phyloP scores from a whole-genome alignment of 2,329 filamentous ascomycete genomes.

The Calonectria montana region DNA sequence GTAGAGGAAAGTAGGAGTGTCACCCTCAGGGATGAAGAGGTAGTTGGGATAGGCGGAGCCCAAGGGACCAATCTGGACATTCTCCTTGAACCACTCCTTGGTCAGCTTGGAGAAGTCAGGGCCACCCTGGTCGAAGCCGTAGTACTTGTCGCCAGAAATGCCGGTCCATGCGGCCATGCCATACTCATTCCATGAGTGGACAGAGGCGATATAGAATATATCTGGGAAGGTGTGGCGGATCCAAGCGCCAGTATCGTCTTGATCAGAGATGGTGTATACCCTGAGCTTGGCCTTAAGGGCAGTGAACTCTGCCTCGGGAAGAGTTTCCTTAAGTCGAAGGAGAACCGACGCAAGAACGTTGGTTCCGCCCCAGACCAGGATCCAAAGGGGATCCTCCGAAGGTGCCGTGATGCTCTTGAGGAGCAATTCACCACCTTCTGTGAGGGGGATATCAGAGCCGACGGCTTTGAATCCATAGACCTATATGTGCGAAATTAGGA shows the following conservation, averaged over 20 bases:
- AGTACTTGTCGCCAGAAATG: constrained; percentile 57
- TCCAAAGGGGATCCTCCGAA: constrained; percentile 57
- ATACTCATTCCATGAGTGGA: constrained; percentile 69
- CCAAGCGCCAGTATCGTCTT: constrained; percentile 68
- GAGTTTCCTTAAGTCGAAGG: constrained; percentile 46
- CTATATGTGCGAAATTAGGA: constrained; percentile 23
- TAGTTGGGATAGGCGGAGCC: constrained; percentile 59
- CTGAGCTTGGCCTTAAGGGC: constrained; percentile 55
- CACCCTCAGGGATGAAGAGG: constrained; percentile 64
- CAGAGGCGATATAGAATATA: constrained; percentile 65
- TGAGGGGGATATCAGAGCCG: constrained; percentile 44
- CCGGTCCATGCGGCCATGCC: constrained; percentile 65
- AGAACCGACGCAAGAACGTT: constrained; percentile 64
- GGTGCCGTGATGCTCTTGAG: constrained; percentile 42
- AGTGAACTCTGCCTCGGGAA: constrained; percentile 45
- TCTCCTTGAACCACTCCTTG: constrained; percentile 62
- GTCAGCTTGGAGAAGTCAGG: constrained; percentile 60
- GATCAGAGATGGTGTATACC: constrained; percentile 69
- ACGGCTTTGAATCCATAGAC: constrained; percentile 49
- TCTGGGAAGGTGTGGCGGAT: constrained; percentile 65
- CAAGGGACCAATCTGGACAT: constrained; percentile 62
- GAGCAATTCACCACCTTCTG: constrained; percentile 56
- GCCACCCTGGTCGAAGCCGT: constrained; percentile 38
- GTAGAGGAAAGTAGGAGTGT: constrained; percentile 63
- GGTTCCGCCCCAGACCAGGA: constrained; percentile 64